Percentiles rank a stretch among this genome's conserved stretches.
These are phyloP conservation scores for Melampsora larici-populina DNA, from an alignment of 1,284 basidiomycete species.

Conservation along the genomic window DNA sequence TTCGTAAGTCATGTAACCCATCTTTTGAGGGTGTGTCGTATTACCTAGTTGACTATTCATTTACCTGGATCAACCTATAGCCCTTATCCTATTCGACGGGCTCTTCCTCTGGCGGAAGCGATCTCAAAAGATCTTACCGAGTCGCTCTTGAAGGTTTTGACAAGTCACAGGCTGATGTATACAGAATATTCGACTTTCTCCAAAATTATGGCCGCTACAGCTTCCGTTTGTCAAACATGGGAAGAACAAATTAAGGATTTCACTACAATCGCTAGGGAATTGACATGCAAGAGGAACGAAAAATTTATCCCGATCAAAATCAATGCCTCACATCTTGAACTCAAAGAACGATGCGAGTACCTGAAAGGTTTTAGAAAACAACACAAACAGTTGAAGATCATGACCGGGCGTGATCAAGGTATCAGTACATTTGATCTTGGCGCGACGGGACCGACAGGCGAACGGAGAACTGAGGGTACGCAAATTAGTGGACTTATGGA, in stretches of 20 bases:
- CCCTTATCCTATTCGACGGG: constrained; percentile 91
- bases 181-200: constrained; percentile 93
- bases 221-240: constrained; percentile 86
- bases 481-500: constrained; percentile 65
- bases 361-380: constrained; percentile 90
- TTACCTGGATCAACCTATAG: constrained; percentile 45
- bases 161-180: constrained; percentile 83
- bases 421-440: constrained; percentile 68
- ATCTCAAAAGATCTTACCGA: constrained; percentile 97
- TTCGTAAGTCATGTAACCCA: constrained; percentile 57
- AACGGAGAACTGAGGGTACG: constrained; percentile 46
- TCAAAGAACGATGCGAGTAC: constrained; percentile 84
- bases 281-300: constrained; percentile 83
- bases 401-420: constrained; percentile 91
- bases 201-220: constrained; percentile 70
- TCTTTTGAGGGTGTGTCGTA: background rate
- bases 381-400: constrained; percentile 93
- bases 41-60: constrained; percentile 3
- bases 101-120: constrained; percentile 92
- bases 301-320: constrained; percentile 98
- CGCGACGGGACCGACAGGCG: constrained; percentile 58
- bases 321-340: constrained; percentile 77
- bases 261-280: constrained; percentile 91
- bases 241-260: constrained; percentile 98
- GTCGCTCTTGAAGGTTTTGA: constrained; percentile 83